Conservation (phyloP, 345 rosid species). For the Eucalyptus regnans region DNA sequence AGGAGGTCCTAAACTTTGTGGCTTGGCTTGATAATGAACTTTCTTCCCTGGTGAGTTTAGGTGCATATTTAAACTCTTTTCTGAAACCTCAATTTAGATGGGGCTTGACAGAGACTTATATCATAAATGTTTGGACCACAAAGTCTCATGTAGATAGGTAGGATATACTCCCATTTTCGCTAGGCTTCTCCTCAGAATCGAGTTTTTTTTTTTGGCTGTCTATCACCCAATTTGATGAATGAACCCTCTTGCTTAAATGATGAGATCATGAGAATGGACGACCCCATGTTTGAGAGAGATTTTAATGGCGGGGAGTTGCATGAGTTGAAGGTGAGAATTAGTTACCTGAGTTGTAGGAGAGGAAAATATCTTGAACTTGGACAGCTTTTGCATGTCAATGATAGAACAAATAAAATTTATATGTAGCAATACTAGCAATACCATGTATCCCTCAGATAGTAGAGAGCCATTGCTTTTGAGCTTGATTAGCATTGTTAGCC, state of each 20-base stretch:
- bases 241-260: not conserved
- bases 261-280: not conserved
- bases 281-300: not conserved
- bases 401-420: not conserved
- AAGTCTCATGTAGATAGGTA: not conserved
- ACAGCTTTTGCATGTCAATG: not conserved
- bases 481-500: not conserved
- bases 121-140: not conserved
- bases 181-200: not conserved
- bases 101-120: not conserved
- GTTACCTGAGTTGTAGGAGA: not conserved
- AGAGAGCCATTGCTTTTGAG: not conserved
- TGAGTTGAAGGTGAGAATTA: not conserved
- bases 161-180: not conserved
- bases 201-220: not conserved
- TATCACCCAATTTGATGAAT: not conserved
- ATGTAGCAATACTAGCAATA: not conserved
- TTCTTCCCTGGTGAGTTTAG: not conserved
- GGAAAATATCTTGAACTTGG: not conserved
- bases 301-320: not conserved
- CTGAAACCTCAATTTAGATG: not conserved
- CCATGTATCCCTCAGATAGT: not conserved
- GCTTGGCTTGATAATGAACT: slow-evolving; percentile 56
- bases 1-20: slow-evolving; percentile 64
- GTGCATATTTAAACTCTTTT: not conserved